These are phyloP conservation scores for Saccharomyces hybrid DNA, from an alignment of 1,139 yeast species.

Conservation along the genomic window DNA sequence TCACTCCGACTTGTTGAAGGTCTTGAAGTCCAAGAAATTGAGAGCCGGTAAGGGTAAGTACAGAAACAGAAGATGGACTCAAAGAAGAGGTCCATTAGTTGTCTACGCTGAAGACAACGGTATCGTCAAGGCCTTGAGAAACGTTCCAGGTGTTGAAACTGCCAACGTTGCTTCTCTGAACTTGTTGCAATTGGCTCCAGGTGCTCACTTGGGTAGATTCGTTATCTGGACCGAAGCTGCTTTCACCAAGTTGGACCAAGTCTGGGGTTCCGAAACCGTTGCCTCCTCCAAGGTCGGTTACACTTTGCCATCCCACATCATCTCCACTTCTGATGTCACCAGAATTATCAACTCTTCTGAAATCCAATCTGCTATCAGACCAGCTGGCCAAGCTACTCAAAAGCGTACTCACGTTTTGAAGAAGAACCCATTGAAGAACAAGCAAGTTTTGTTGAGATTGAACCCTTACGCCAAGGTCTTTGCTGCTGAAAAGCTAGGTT, in stretches of 20 bases:
- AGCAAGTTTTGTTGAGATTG: constrained; percentile 94
- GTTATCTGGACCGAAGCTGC: constrained; percentile 99
- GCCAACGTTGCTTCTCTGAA: constrained; percentile 88
- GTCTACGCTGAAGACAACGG: constrained; percentile 98
- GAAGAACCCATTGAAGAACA: constrained; percentile 99
- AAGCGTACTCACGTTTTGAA: constrained; percentile 93
- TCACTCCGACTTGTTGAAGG: constrained; percentile 96
- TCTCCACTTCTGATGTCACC: constrained; percentile 92
- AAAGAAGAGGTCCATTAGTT: constrained; percentile 99
- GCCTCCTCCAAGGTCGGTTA: constrained; percentile 82
- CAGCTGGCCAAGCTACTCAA: constrained; percentile 91
- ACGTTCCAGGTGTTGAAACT: constrained; percentile 99
- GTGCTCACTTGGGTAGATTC: constrained; percentile 99
- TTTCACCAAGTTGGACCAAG: constrained; percentile 90
- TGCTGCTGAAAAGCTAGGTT: constrained; percentile 85
- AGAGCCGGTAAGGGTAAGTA: constrained; percentile 99
- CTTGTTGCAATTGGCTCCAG: constrained; percentile 99
- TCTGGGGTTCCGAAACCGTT: constrained; percentile 92
- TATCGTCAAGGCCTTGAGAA: constrained; percentile 97
- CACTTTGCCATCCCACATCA: constrained; percentile 89
- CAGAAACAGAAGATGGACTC: constrained; percentile 99
- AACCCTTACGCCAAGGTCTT: constrained; percentile 99
- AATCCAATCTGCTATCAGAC: constrained; percentile 94
- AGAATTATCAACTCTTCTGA: constrained; percentile 98
- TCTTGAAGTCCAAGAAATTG: constrained; percentile 95